Conservation (phyloP, 352 stramenopile species). For the Globisporangium paddicum region DNA sequence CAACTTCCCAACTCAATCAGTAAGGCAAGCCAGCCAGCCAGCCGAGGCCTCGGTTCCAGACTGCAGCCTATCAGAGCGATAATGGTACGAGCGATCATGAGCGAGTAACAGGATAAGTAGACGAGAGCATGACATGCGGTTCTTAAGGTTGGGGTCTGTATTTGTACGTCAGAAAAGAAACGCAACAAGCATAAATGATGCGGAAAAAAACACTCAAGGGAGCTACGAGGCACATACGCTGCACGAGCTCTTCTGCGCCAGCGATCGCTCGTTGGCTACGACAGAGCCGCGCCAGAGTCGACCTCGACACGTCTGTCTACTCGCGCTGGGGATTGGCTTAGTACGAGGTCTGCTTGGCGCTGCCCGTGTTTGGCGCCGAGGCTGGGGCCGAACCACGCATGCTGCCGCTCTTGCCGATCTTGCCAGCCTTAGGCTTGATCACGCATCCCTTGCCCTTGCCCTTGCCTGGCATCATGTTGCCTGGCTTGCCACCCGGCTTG, state of each 20-base stretch:
- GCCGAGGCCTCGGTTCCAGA: background rate
- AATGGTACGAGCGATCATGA: background rate
- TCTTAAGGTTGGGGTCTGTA: too few species aligned
- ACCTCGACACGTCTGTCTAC: background rate
- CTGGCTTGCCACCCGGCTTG: background rate
- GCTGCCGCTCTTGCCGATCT: background rate
- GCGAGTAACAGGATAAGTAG: too few species aligned
- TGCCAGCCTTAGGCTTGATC: background rate
- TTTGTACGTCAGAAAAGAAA: too few species aligned
- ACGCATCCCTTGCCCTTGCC: background rate
- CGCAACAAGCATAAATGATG: background rate
- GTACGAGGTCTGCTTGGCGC: background rate
- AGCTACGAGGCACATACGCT: background rate
- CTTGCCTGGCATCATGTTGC: background rate
- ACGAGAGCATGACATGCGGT: background rate
- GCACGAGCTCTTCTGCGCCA: background rate
- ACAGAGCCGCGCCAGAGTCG: background rate
- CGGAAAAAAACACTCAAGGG: background rate
- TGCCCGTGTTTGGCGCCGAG: background rate
- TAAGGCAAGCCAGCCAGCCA: background rate
- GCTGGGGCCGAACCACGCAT: background rate
- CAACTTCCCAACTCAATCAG: background rate
- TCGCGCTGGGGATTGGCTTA: background rate
- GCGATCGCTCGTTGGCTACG: background rate
- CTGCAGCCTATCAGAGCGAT: background rate